Percentiles rank a stretch among this genome's conserved stretches.
Conservation (phyloP, 139 green algal species). For the Picochlorum sp. region DNA sequence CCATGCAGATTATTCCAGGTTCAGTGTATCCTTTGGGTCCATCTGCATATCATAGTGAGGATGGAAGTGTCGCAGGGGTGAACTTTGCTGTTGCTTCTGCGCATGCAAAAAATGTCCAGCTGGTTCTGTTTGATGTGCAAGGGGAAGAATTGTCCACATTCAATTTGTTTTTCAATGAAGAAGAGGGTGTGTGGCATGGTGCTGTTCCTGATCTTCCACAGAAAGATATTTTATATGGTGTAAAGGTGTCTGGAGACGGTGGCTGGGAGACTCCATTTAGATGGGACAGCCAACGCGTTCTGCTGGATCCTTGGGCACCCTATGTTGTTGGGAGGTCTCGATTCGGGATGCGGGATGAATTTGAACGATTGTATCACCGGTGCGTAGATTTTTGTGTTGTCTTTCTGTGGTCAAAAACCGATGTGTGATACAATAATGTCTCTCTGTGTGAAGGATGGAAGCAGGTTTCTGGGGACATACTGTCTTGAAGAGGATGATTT, state of each 20-base stretch:
- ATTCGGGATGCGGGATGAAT: slow-evolving; percentile 67
- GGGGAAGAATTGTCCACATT: neutral
- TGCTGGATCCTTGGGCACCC: slow-evolving; percentile 82
- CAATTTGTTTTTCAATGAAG: neutral
- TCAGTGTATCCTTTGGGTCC: slow-evolving; percentile 54
- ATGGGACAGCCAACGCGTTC: slow-evolving; percentile 53
- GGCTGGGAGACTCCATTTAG: slow-evolving; percentile 69
- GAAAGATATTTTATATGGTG: slow-evolving; percentile 63
- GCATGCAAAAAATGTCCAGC: slow-evolving; percentile 29
- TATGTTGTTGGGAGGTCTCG: slow-evolving; percentile 50
- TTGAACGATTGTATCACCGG: slow-evolving; percentile 54
- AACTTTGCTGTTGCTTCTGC: slow-evolving; percentile 78
- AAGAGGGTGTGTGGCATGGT: slow-evolving; percentile 55
- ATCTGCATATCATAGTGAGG: slow-evolving; percentile 22
- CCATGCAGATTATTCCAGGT: slow-evolving; percentile 11
- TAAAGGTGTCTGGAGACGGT: slow-evolving; percentile 55
- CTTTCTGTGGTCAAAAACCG: neutral
- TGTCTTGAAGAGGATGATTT: slow-evolving; percentile 64
- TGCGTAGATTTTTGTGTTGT: neutral
- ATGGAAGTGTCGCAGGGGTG: slow-evolving; percentile 18
- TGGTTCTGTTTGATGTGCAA: neutral
- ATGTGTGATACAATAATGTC: neutral
- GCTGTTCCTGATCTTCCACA: slow-evolving; percentile 51
- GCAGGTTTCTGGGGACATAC: slow-evolving; percentile 69
- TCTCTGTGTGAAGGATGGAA: slow-evolving; percentile 33